Base-by-base conservation (phyloP, 129 eudicot genomes). In the Saussurea involucrata region DNA sequence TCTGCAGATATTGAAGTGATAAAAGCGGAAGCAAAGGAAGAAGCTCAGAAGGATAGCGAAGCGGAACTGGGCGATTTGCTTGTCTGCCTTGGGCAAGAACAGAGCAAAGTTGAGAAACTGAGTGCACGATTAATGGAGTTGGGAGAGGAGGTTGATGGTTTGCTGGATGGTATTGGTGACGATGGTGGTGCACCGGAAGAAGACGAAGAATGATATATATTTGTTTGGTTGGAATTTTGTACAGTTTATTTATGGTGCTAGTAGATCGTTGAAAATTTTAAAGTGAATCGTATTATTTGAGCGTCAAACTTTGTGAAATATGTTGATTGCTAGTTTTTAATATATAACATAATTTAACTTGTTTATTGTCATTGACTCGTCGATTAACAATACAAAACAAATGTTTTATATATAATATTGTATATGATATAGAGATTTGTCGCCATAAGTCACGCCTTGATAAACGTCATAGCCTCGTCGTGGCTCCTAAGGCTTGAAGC, bases 81-180 rank as follows among this genome's bases (percentile, higher is more conserved):
- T 27, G 97, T 92, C 18, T 92, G 97, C 74, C 81, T 92, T 4
- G 97, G 97, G 4, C 97, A 92, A 84, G 98, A 93, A 69, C 98
- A 93, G 78, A 90, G 91, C 82, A 89, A 84, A 78, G 97, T 92
- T 24, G 97, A 92, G 87, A 89, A 82, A 69, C 85, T 89, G 63
- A 87, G 87, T 72, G 78, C 86, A 10, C 82, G 95, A 66, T 75
- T 93, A 34, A 9, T 69, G 73, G 97, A 90, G 78, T 77, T 93
- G 78, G 97, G 95, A 4, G 98, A 90, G 74, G 95, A 93, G 70
- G 97, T 93, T 0, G 95, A 93, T 17, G 77, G 81, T 8, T 80
- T 93, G 81, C 91, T 93, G 24, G 90, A 90, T 81, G 98, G 92
- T 31, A 75, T 92, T n/a, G 98, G 93, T 63, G 98, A 90, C 20